Evolutionary conservation across 495 filamentous ascomycete species (phyloP).

Genomic region (Trichoderma reesei): DNA sequence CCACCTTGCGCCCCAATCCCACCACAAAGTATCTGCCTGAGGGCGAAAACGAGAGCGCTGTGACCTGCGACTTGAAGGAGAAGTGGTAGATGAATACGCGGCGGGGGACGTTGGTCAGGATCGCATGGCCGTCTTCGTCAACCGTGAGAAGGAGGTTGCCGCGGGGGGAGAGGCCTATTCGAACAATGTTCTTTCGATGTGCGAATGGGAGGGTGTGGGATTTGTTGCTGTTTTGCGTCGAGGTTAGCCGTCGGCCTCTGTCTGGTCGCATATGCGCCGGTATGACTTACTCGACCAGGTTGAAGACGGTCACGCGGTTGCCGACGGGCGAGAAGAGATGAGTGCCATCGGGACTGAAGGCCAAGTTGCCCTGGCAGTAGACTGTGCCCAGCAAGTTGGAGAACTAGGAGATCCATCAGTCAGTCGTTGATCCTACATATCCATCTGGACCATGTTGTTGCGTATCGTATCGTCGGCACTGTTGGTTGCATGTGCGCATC

Average conservation of each 20-base stretch:
- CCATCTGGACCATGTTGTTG: background rate
- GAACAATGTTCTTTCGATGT: slow-evolving; percentile 85
- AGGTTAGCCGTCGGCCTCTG: slow-evolving; percentile 18
- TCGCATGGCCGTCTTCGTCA: slow-evolving; percentile 88
- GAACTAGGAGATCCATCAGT: slow-evolving; percentile 45
- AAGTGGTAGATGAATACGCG: slow-evolving; percentile 85
- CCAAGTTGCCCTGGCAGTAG: slow-evolving; percentile 91
- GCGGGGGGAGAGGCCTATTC: slow-evolving; percentile 75
- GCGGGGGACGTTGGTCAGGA: slow-evolving; percentile 79
- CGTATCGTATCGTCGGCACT: no score
- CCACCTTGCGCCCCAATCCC: slow-evolving; percentile 70
- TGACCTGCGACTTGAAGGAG: slow-evolving; percentile 74
- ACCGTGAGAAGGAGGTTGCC: slow-evolving; percentile 86
- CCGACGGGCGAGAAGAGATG: slow-evolving; percentile 95
- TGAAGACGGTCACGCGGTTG: slow-evolving; percentile 91
- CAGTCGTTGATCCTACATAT: background rate
- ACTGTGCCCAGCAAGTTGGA: slow-evolving; percentile 94
- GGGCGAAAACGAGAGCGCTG: slow-evolving; percentile 83
- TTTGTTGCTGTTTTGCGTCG: slow-evolving; percentile 59
- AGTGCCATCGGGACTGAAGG: slow-evolving; percentile 94
- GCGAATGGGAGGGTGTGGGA: slow-evolving; percentile 91
- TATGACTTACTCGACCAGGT: slow-evolving; percentile 74
- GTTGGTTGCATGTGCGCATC: no score
- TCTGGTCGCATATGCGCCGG: background rate
- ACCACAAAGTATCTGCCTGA: slow-evolving; percentile 85